A percentile compares a stretch with the other conserved stretches of the same genome.
Evolutionary conservation across 169 alveolate species (phyloP).

Genomic region (Eimeria sp.): DNA sequence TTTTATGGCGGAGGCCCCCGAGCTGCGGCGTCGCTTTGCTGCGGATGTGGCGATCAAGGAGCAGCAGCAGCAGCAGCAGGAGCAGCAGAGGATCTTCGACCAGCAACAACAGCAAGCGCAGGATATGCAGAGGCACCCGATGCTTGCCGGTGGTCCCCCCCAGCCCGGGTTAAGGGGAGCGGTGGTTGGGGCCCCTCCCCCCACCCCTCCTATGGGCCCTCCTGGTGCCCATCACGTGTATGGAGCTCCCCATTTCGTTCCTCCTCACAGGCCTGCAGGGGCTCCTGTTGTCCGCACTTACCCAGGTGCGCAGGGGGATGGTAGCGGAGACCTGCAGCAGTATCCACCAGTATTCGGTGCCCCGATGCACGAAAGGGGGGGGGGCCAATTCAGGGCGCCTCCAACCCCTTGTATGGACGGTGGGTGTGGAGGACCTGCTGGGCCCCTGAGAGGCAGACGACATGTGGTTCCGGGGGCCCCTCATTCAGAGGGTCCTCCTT

Average conservation of each 20-base stretch:
- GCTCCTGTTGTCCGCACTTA: constrained; percentile 15
- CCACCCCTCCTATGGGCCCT: constrained; percentile 13
- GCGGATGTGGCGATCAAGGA: constrained; percentile 37
- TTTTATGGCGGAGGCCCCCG: constrained; percentile 69
- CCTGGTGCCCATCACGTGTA: constrained; percentile 24
- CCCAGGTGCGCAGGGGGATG: constrained; percentile 1
- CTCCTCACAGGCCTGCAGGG: constrained; percentile 27
- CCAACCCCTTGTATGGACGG: neutral
- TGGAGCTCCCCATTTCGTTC: constrained; percentile 4
- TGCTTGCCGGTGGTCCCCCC: neutral
- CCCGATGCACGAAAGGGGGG: neutral
- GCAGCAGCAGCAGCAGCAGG: constrained; percentile 56
- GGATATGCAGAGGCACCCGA: constrained; percentile 19
- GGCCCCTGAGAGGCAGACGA: constrained; percentile 27
- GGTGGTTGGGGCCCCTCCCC: constrained; percentile 52
- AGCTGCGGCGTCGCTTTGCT: constrained; percentile 69
- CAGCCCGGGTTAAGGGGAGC: neutral
- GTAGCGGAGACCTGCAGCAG: constrained; percentile 15
- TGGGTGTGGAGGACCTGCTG: constrained; percentile 49
- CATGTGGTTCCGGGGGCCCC: constrained; percentile 51
- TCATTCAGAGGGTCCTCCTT: constrained; percentile 42
- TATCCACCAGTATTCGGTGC: constrained; percentile 35
- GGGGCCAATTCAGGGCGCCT: constrained; percentile 4
- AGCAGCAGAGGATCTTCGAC: constrained; percentile 36
- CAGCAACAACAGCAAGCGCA: constrained; percentile 29